Percentiles rank a stretch among this genome's conserved stretches.
phyloP scores from a whole-genome alignment of 2,329 filamentous ascomycete species.

The Alternaria gansuensis region DNA sequence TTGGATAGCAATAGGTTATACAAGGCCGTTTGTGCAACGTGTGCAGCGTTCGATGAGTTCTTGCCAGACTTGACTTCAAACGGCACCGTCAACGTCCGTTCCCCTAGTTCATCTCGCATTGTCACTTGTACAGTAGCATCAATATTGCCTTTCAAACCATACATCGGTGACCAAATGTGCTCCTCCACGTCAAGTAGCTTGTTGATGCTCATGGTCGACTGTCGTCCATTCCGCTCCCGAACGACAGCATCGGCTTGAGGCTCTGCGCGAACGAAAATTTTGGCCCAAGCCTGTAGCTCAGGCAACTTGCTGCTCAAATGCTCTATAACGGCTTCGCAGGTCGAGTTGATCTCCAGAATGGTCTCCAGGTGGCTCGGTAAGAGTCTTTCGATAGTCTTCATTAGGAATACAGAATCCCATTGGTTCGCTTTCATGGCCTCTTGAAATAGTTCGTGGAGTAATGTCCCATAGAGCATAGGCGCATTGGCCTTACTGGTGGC shows the following conservation, averaged over 20 bases:
- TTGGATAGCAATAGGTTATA: slow-evolving; percentile 94
- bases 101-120: slow-evolving; percentile 74
- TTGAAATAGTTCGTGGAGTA: slow-evolving; percentile 96
- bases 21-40: slow-evolving; percentile 91
- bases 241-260: slow-evolving; percentile 78
- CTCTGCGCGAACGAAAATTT: slow-evolving; percentile 75
- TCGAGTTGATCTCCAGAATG: slow-evolving; percentile 85
- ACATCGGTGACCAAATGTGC: slow-evolving; percentile 98
- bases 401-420: slow-evolving; percentile 77
- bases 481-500: slow-evolving; percentile 81
- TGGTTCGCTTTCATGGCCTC: slow-evolving; percentile 82
- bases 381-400: slow-evolving; percentile 70
- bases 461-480: slow-evolving; percentile 88
- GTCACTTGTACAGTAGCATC: slow-evolving; percentile 93
- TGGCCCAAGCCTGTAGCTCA: slow-evolving; percentile 83
- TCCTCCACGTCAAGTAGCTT: slow-evolving; percentile 97
- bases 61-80: slow-evolving; percentile 97
- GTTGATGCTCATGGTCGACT: slow-evolving; percentile 82
- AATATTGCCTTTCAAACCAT: slow-evolving; percentile 96
- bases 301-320: slow-evolving; percentile 85
- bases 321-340: slow-evolving; percentile 74
- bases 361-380: slow-evolving; percentile 85
- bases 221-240: slow-evolving; percentile 79
- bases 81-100: slow-evolving; percentile 80
- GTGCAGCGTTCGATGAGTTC: slow-evolving; percentile 76